Conservation (phyloP, 2,329 filamentous ascomycete species). For the Sclerotinia trifoliorum region DNA sequence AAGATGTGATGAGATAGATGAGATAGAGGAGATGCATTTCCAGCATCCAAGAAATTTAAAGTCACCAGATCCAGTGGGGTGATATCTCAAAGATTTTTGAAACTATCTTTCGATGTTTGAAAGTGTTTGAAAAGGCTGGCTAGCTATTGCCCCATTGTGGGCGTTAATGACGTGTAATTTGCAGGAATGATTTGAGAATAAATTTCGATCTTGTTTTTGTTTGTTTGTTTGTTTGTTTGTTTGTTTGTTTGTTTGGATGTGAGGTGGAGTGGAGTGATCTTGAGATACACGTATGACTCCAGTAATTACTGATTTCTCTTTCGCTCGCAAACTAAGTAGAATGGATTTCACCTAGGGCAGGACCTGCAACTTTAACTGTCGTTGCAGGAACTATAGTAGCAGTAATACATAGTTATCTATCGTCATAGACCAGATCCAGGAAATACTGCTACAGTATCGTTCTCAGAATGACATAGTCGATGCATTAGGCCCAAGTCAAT, state of each 20-base stretch:
- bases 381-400: slow-evolving; percentile 26
- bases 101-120: slow-evolving; percentile 54
- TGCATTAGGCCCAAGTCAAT: slow-evolving; percentile 46
- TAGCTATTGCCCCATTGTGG: slow-evolving; percentile 45
- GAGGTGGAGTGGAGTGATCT: background rate
- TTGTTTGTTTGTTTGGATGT: too few relatives aligned
- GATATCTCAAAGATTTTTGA: slow-evolving; percentile 45
- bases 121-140: slow-evolving; percentile 44
- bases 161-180: slow-evolving; percentile 49
- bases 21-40: background rate
- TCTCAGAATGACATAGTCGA: slow-evolving; percentile 37
- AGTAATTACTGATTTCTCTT: slow-evolving; percentile 25
- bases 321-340: slow-evolving; percentile 27
- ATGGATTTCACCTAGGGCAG: slow-evolving; percentile 30
- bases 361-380: slow-evolving; percentile 29
- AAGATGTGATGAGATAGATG: slow-evolving; percentile 10
- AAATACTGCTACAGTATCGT: slow-evolving; percentile 40
- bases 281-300: slow-evolving; percentile 24
- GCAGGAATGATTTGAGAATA: slow-evolving; percentile 40
- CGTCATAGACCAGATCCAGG: slow-evolving; percentile 35
- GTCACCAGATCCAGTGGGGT: slow-evolving; percentile 48
- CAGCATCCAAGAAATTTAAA: slow-evolving; percentile 4
- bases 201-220: background rate
- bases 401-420: background rate
- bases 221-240: too few relatives aligned